Evolutionary conservation across 768 basidiomycete species (phyloP).

Genomic region (Tricholoma terreum): DNA sequence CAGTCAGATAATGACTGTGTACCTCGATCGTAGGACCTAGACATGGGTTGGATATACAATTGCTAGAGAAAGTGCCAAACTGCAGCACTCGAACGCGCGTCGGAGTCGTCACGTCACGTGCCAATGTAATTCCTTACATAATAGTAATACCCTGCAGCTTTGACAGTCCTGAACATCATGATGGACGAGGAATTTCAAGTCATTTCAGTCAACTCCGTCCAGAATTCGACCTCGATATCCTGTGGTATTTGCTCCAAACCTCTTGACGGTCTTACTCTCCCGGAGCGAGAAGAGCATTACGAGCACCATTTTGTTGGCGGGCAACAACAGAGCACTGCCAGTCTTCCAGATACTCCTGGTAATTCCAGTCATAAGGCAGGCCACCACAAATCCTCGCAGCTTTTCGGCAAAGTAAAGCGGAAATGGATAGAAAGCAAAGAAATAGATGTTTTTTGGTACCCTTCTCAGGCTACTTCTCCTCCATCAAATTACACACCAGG

Average conservation of each 20-base stretch:
- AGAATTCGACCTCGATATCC: constrained; percentile 8
- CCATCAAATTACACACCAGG: constrained; percentile 66
- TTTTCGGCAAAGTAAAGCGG: not conserved
- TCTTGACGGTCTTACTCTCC: constrained; percentile 34
- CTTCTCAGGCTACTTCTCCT: constrained; percentile 40
- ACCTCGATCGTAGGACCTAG: constrained; percentile 98
- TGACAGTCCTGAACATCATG: not conserved
- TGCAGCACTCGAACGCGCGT: constrained; percentile 63
- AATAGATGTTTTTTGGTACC: constrained; percentile 65
- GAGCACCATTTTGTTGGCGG: constrained; percentile 41
- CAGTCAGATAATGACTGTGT: constrained; percentile 13
- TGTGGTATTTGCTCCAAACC: constrained; percentile 53
- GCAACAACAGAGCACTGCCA: not conserved
- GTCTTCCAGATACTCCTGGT: not conserved
- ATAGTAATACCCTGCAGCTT: not conserved
- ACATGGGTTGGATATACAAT: constrained; percentile 48
- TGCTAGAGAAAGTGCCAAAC: constrained; percentile 11
- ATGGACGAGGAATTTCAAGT: not conserved
- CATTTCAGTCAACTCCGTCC: not conserved
- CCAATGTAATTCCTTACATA: not conserved
- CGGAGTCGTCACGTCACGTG: constrained; percentile 26
- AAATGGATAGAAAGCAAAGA: constrained; percentile 8
- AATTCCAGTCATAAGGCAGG: not conserved
- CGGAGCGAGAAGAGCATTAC: constrained; percentile 53
- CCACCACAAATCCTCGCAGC: not conserved